Percentiles rank a stretch among this genome's conserved stretches.
phyloP scores from a whole-genome alignment of 768 basidiomycete genomes.

The Mycena floridula region DNA sequence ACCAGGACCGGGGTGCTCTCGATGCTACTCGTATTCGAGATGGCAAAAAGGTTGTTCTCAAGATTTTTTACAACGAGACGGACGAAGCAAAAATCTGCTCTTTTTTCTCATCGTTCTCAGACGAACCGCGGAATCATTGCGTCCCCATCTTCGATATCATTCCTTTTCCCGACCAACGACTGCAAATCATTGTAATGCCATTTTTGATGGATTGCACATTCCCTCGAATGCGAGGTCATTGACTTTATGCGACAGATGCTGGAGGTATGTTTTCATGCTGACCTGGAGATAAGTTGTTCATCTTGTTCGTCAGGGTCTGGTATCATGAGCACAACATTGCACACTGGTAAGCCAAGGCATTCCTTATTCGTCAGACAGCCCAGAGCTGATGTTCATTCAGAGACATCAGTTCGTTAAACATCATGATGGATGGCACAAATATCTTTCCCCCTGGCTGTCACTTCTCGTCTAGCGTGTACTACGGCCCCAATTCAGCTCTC shows the following conservation, averaged over 20 bases:
- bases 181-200: conserved; percentile 11
- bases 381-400: too few species aligned
- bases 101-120: conserved; percentile 3
- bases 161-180: conserved; percentile 3
- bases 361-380: background rate
- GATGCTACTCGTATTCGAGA: conserved; percentile 5
- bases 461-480: too few species aligned
- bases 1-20: background rate
- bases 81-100: conserved; percentile 1
- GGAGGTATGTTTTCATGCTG: conserved; percentile 7
- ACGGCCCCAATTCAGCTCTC: too few species aligned
- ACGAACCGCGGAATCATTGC: too few species aligned
- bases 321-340: conserved; percentile 8
- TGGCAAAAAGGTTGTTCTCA: conserved; percentile 6
- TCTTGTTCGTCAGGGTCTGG: conserved; percentile 2
- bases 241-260: conserved; percentile 12
- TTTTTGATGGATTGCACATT: conserved; percentile 4
- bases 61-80: conserved; percentile 1
- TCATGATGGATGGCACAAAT: too few species aligned
- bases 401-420: too few species aligned
- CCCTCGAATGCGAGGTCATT: conserved; percentile 9
- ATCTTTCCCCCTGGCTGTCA: too few species aligned
- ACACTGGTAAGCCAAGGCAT: conserved; percentile 3
- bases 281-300: background rate
- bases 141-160: conserved; percentile 10